Evolutionary conservation across 148 eudicot genomes (phyloP), one percentile per base, ranked within the genome.

Genomic region (Nepenthes mirabilis): DNA sequence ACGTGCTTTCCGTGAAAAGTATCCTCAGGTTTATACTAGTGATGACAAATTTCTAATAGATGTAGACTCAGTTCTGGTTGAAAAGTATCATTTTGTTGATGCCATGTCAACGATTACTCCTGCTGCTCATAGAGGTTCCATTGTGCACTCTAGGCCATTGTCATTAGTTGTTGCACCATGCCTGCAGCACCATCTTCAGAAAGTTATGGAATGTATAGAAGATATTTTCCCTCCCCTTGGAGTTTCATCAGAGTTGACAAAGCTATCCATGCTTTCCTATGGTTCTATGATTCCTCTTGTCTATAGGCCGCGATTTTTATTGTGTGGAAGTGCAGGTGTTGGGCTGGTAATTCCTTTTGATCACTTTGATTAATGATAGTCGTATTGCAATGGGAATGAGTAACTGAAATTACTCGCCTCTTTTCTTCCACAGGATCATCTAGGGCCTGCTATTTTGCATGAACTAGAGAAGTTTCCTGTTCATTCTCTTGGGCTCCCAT

Each of bases 81-180:
- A 81, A 64, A 94, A 89, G 71, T 72, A 59, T 80, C 91, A 94
- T 67, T 89, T 94, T 70, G 60, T 86, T 49, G 99, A 89, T 70
- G 97, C 99, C 66, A 94, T 89, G 99, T 80, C 84, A 40, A 76
- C 97, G 63, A 94, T 94, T 55, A 94, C 99, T 56, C 99, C 99
- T 63, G 99, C 99, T 58, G 96, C 99, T 71, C 99, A 89, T 72
- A 84, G 99, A 86, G 99, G 99, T 66, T 89, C 99, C 52, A 78
- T 89, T 68, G 96, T 93, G 57, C 96, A 88, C 56, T 93, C 99
- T n/a, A 80, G 93, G 83, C 99, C 99, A 48, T 77, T 93, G 66
- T 88, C 99, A 47, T 74, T 82, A 63, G 91, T 82, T 71, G 99
- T 94, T 55, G 80, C 80, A 47, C 97, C 97, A 49, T 94, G 95